Base-by-base conservation (phyloP, 1,284 basidiomycete species). In the Tilletia caries region DNA sequence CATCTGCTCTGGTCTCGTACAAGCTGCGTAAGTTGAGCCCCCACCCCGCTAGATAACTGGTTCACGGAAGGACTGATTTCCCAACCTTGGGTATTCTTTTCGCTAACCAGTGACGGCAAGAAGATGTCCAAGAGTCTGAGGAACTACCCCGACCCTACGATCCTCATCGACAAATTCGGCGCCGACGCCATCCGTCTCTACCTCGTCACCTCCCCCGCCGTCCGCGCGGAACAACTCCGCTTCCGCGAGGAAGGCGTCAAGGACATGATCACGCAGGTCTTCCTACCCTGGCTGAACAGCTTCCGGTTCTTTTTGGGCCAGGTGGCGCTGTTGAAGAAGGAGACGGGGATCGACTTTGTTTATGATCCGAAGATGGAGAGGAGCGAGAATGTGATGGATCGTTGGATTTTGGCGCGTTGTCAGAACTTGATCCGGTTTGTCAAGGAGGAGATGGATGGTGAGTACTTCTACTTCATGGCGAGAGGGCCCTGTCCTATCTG, bases 251-350 rank as follows among this genome's bases (percentile, higher is more conserved):
- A 95, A 75, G 96, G 96, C 75, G 96, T 99, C 69, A 92, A 93
- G 77, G 95, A 98, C 78, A 94, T 98, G 71, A 88, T 98, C 77
- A 92, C 93, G 41, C 91, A 92, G 27, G 95, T 97, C 34, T 90
- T 98, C 76, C 87, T 98, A 48, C 96, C 95, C n/a, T 98, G 95
- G 94, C 89, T 98, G 83, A 98, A 98, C 85, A 92, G 94, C 67
- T 95, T 95, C 89, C 92, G 95, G 75, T 99, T 99, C 89, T 97
- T 98, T 89, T 88, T 98, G 68, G 93, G 92, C n/a, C 95, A 98
- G 83, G 92, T 90, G 52, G 90, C 90, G 13, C 86, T 98, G 37
- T 87, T 94, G 76, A 91, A 94, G 84, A 96, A 96, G 84, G 89
- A 89, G 27, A 88, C 88, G 8, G 90, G 89, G 29, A 86, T 89